Evolutionary conservation across 1,284 basidiomycete genomes (phyloP).

Genomic region (Anthracocystis walkeri): DNA sequence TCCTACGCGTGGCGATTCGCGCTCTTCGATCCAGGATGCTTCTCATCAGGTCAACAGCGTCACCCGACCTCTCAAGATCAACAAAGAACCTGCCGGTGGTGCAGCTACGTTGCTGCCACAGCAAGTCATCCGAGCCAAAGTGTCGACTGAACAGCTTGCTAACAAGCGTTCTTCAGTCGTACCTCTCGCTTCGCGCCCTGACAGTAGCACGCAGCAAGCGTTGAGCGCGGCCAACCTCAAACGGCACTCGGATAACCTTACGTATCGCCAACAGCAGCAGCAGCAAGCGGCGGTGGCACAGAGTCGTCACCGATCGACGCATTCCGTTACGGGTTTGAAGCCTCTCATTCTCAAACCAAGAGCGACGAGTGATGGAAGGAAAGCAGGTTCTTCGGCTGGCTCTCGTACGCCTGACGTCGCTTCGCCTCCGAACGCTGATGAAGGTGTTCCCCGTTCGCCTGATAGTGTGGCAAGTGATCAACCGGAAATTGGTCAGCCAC

Average conservation of each 20-base stretch:
- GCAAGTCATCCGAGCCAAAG: constrained; percentile 37
- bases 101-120: constrained; percentile 15
- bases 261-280: constrained; percentile 22
- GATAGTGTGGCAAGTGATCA: constrained; percentile 9
- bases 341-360: constrained; percentile 34
- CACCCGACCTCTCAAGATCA: constrained; percentile 45
- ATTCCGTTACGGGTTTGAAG: constrained; percentile 38
- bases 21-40: constrained; percentile 15
- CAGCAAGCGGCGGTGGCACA: constrained; percentile 9
- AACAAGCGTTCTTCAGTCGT: not conserved
- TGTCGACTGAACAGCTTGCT: constrained; percentile 25
- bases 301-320: constrained; percentile 23
- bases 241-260: constrained; percentile 38
- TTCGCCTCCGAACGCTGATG: not conserved
- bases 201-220: constrained; percentile 7
- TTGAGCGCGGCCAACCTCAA: constrained; percentile 38
- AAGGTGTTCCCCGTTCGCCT: not conserved
- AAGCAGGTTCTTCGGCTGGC: constrained; percentile 10
- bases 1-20: constrained; percentile 32
- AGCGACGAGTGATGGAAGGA: constrained; percentile 23
- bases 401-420: constrained; percentile 23
- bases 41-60: not conserved
- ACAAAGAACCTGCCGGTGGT: constrained; percentile 13
- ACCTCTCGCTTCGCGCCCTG: not conserved
- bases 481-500: not conserved